Percentiles rank a stretch among this genome's conserved stretches.
Evolutionary conservation across 177 flowering plant genomes (phyloP).

Genomic region (Vitis hybrid): DNA sequence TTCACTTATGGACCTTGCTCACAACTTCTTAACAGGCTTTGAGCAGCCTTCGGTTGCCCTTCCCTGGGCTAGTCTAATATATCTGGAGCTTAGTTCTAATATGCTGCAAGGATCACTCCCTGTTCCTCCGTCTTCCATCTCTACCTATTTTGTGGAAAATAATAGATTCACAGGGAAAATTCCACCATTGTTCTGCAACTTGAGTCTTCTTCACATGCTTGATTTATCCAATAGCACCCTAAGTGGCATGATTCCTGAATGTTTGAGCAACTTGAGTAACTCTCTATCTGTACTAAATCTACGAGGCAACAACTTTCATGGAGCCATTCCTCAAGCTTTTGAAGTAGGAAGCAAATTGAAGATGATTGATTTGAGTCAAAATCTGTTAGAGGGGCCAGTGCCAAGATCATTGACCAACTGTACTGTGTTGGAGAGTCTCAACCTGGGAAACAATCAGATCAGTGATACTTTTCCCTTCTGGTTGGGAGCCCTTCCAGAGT

Average conservation of each 20-base stretch:
- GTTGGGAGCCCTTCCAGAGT: slow-evolving; percentile 6
- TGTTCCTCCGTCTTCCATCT: not conserved
- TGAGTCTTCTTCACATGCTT: too few species aligned
- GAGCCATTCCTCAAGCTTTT: not conserved
- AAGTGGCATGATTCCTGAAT: too few species aligned
- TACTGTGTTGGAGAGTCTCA: not conserved
- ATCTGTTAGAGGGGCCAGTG: not conserved
- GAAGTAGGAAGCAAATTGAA: not conserved
- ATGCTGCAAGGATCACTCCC: not conserved
- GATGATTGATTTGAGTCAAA: slow-evolving; percentile 1
- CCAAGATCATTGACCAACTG: slow-evolving; percentile 1
- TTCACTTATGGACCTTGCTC: not conserved
- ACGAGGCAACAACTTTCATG: not conserved
- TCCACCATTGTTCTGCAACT: too few species aligned
- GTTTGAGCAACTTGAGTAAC: too few species aligned
- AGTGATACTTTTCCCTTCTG: slow-evolving; percentile 7
- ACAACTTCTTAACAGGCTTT: not conserved
- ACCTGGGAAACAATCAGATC: not conserved
- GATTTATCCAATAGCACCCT: too few species aligned
- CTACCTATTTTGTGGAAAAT: too few species aligned
- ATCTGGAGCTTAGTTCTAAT: not conserved
- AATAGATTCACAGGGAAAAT: too few species aligned
- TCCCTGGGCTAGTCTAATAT: not conserved
- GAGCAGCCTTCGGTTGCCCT: not conserved
- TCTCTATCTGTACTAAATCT: not conserved